Evolutionary conservation across 2,329 filamentous ascomycete species (phyloP).

Genomic region (Dendryphion nanum): DNA sequence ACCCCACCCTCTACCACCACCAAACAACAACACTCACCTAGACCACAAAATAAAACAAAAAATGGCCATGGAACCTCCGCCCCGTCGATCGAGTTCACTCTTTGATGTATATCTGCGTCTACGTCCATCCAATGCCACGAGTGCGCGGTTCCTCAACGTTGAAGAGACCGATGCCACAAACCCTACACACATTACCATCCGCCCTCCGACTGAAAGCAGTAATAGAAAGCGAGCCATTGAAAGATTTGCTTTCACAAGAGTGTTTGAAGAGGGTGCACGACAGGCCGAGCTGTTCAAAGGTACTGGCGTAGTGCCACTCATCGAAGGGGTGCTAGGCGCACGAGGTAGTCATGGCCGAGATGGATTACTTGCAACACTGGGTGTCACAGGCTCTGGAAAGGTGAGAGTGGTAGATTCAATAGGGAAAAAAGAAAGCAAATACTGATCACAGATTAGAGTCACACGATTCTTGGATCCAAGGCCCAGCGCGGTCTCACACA

Average conservation of each 20-base stretch:
- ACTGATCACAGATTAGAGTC: slow-evolving; percentile 60
- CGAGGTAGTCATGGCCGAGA: slow-evolving; percentile 77
- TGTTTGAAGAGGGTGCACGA: slow-evolving; percentile 82
- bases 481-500: slow-evolving; percentile 87
- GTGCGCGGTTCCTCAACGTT: slow-evolving; percentile 70
- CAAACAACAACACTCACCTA: no score
- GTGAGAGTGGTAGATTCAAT: slow-evolving; percentile 46
- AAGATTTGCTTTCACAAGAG: slow-evolving; percentile 88
- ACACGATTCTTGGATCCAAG: slow-evolving; percentile 89
- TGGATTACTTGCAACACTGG: slow-evolving; percentile 85
- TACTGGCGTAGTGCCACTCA: slow-evolving; percentile 69
- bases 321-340: slow-evolving; percentile 77
- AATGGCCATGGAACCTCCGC: slow-evolving; percentile 37
- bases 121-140: slow-evolving; percentile 44
- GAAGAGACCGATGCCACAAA: slow-evolving; percentile 51
- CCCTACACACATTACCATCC: slow-evolving; percentile 53
- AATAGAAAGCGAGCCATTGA: slow-evolving; percentile 83
- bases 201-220: slow-evolving; percentile 76
- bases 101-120: slow-evolving; percentile 92
- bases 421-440: not conserved
- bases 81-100: slow-evolving; percentile 52
- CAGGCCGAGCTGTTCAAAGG: slow-evolving; percentile 86
- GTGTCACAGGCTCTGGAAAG: slow-evolving; percentile 95
- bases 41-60: no score
- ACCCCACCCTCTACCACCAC: no score